Evolutionary conservation across 441 rosid genomes (phyloP), one percentile per base, ranked within the genome.

Genomic region (Manihot esculenta): DNA sequence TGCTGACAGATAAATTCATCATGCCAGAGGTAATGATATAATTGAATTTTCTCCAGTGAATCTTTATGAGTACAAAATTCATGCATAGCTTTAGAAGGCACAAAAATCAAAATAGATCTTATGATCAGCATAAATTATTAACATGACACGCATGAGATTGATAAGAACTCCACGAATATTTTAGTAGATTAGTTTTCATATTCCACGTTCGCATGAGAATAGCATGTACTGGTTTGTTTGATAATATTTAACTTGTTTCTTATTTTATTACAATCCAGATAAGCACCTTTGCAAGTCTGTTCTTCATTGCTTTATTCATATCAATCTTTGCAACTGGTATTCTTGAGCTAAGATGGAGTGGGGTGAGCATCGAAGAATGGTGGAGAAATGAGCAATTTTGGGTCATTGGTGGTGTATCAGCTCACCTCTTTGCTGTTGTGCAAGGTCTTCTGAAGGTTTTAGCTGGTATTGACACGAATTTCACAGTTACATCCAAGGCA

Each of bases 371-470:
- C 7, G 97, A 94, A 72, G 97, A 94, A 75, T 94, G 95, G 97
- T 94, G 99, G 97, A 90, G 99, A 80, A 94, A 94, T 35, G 97
- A 94, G 79, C 99, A 94, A 74, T 94, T 92, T 75, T 92, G 97
- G 92, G 97, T 94, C 74, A 94, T 94, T 51, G 99, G 99, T 64
- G 97, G 99, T 53, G 80, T 94, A 70, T 94, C 97, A 30, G 99
- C 97, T 56, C 97, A 94, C 79, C 90, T 94, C 49, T 89, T 94
- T 33, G 97, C 99, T 0, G 97, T 92, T 49, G 82, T 92, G 49
- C 97, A 89, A 81, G 97, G 97, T 67, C 85, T 89, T 30, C 76
- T 89, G 55, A 94, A 94, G 83, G 78, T 94, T 75, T 84, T 92
- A 67, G 99, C 95, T 14, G 95, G 95, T 53, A 84, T 94, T 53